A percentile compares a stretch with the other conserved stretches of the same genome.
These are phyloP conservation scores for Clarireedia sp. DNA, from an alignment of 2,329 filamentous ascomycete species.

Conservation along the genomic window DNA sequence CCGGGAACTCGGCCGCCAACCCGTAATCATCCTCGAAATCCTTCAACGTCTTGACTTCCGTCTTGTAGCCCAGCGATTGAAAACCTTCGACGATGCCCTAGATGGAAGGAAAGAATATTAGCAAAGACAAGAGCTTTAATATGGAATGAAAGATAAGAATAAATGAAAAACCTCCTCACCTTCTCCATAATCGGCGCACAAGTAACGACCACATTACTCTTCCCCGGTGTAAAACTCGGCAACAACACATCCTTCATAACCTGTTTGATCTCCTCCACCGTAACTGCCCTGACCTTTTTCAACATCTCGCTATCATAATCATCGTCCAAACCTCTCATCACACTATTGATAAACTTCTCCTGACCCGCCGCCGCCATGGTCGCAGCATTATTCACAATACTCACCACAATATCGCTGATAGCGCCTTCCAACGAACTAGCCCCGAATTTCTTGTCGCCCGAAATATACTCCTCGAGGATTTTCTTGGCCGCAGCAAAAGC, in stretches of 20 bases:
- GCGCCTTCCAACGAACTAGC: slow-evolving; percentile 67
- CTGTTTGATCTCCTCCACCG: slow-evolving; percentile 64
- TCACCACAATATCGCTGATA: slow-evolving; percentile 80
- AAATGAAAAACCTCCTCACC: slow-evolving; percentile 43
- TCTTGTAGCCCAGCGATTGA: slow-evolving; percentile 67
- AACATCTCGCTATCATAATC: slow-evolving; percentile 75
- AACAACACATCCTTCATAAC: slow-evolving; percentile 69
- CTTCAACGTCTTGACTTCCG: slow-evolving; percentile 63
- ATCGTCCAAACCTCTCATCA: slow-evolving; percentile 65
- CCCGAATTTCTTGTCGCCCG: slow-evolving; percentile 66
- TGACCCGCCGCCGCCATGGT: slow-evolving; percentile 77
- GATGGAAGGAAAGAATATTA: not conserved
- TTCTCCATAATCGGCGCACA: slow-evolving; percentile 81
- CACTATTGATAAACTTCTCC: slow-evolving; percentile 74
- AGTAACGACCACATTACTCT: slow-evolving; percentile 78
- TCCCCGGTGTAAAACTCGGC: slow-evolving; percentile 71
- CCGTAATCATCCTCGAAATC: slow-evolving; percentile 90
- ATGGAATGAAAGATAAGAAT: not conserved
- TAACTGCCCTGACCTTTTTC: slow-evolving; percentile 67
- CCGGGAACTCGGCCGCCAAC: slow-evolving; percentile 36
- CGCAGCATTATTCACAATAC: slow-evolving; percentile 79
- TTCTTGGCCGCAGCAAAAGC: slow-evolving; percentile 71
- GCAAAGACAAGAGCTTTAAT: slow-evolving; percentile 6
- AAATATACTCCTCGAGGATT: slow-evolving; percentile 66
- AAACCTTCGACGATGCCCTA: slow-evolving; percentile 73